These are phyloP conservation scores for Termitomyces sp. DNA, from an alignment of 768 basidiomycete species.

Conservation along the genomic window DNA sequence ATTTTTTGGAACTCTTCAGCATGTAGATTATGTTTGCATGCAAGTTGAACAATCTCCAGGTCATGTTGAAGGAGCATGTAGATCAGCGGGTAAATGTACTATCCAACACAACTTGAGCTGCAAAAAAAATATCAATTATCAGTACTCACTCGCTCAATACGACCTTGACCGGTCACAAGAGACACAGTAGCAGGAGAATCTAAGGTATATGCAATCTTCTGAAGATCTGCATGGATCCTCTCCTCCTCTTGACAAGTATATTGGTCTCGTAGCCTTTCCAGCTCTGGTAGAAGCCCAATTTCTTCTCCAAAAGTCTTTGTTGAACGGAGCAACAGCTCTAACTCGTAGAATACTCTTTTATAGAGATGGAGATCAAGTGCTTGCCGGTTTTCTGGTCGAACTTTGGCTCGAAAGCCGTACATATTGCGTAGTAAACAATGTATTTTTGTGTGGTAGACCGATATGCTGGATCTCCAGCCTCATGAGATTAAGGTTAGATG, in stretches of 20 bases:
- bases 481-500: neutral
- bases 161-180: too few relatives aligned
- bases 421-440: neutral
- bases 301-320: neutral
- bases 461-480: conserved; percentile 2
- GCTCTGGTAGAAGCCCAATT: neutral
- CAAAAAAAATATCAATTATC: neutral
- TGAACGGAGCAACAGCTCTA: neutral
- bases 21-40: neutral
- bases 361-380: neutral
- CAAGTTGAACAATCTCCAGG: too few relatives aligned
- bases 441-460: neutral
- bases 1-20: neutral
- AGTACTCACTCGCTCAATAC: neutral
- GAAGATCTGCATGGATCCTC: neutral
- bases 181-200: neutral
- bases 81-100: too few relatives aligned
- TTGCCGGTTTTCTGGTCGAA: neutral
- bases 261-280: neutral
- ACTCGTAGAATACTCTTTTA: neutral
- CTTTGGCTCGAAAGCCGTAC: neutral
- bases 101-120: neutral
- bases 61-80: too few relatives aligned
- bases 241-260: neutral
- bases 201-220: neutral